phyloP scores from a whole-genome alignment of 805 yeast genomes.

The Saccharomycopsis lassenensis region DNA sequence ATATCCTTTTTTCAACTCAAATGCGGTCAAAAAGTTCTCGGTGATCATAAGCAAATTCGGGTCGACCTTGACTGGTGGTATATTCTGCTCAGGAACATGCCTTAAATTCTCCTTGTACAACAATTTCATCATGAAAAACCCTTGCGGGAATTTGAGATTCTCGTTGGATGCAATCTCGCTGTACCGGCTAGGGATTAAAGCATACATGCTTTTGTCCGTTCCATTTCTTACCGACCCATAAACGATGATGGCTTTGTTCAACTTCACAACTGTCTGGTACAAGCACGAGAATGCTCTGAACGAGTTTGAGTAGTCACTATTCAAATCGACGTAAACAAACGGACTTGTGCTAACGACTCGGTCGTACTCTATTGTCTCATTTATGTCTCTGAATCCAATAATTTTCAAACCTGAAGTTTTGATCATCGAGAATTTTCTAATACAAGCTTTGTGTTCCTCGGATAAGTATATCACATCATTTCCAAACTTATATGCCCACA shows the following conservation, averaged over 20 bases:
- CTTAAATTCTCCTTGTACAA: slow-evolving; percentile 76
- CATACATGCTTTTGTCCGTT: slow-evolving; percentile 45
- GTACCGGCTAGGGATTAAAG: slow-evolving; percentile 46
- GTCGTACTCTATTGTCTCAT: slow-evolving; percentile 33
- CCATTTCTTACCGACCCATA: slow-evolving; percentile 56
- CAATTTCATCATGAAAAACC: slow-evolving; percentile 54
- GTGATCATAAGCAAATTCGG: slow-evolving; percentile 21
- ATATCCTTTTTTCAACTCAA: slow-evolving; percentile 38
- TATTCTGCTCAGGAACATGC: slow-evolving; percentile 37
- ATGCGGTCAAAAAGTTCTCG: slow-evolving; percentile 27
- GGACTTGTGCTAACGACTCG: slow-evolving; percentile 44
- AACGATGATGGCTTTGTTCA: slow-evolving; percentile 49
- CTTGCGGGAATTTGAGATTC: slow-evolving; percentile 39
- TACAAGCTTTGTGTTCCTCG: slow-evolving; percentile 27
- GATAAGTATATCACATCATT: slow-evolving; percentile 32
- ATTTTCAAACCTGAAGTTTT: slow-evolving; percentile 37
- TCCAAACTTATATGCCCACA: slow-evolving; percentile 36
- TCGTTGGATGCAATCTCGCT: neutral
- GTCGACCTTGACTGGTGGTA: slow-evolving; percentile 17
- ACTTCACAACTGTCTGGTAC: slow-evolving; percentile 44
- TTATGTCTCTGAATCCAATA: slow-evolving; percentile 50
- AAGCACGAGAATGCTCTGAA: slow-evolving; percentile 55
- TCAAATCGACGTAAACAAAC: slow-evolving; percentile 58
- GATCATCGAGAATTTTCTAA: slow-evolving; percentile 25
- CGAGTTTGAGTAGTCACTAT: slow-evolving; percentile 49